Conservation (phyloP, 331 rosid genomes). For the Spiraea crenata region DNA sequence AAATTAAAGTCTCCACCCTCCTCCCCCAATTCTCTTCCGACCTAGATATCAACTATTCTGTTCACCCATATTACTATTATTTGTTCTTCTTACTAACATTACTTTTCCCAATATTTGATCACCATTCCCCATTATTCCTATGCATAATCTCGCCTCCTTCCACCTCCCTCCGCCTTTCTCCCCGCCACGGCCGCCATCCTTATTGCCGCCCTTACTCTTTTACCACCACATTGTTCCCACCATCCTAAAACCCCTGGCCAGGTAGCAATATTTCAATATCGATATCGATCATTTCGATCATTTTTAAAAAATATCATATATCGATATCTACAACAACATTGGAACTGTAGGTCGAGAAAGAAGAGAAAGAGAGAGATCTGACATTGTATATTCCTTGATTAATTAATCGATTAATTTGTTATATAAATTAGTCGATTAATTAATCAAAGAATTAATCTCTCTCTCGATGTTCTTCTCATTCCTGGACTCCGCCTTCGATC, state of each 20-base stretch:
- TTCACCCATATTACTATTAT: not conserved
- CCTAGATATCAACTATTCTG: not conserved
- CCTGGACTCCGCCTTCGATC: conserved; percentile 45
- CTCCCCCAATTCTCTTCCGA: conserved; percentile 1
- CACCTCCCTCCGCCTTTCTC: conserved; percentile 40
- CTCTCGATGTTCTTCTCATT: conserved; percentile 55
- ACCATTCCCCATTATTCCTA: conserved; percentile 29
- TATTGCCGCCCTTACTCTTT: conserved; percentile 22
- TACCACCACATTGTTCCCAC: not conserved
- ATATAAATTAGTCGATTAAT: not conserved
- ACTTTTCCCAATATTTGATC: not conserved
- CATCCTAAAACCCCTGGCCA: conserved; percentile 2
- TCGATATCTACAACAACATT: not conserved
- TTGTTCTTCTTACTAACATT: not conserved
- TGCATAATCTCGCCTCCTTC: conserved; percentile 42
- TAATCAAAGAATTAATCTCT: not conserved
- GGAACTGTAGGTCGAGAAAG: not conserved
- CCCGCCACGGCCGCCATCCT: conserved; percentile 35
- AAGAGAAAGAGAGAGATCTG: not conserved
- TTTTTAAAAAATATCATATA: not conserved
- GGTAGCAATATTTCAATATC: conserved; percentile 1
- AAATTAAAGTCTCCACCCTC: not conserved
- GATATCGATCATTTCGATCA: not conserved
- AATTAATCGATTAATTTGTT: not conserved
- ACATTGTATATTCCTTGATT: not conserved